Evolutionary conservation across 2,329 filamentous ascomycete genomes (phyloP).

Genomic region (Apiospora marii): DNA sequence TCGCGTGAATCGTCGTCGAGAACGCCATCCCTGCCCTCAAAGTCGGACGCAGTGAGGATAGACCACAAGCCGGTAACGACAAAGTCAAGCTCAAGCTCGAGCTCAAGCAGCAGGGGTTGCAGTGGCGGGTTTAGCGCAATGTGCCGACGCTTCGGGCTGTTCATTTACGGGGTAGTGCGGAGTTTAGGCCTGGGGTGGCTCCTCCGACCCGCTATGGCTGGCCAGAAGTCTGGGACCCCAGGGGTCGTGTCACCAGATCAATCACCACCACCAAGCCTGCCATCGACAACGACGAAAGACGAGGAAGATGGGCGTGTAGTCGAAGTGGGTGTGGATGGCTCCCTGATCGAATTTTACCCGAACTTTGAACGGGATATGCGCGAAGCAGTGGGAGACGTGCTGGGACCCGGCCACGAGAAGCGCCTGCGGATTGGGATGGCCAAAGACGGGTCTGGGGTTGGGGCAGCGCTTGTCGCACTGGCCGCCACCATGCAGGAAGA

Average conservation of each 20-base stretch:
- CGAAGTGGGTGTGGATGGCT: conserved; percentile 77
- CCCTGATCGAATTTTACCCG: conserved; percentile 76
- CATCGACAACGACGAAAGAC: background rate
- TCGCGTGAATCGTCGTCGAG: conserved; percentile 55
- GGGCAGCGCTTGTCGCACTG: conserved; percentile 72
- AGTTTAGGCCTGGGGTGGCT: conserved; percentile 17
- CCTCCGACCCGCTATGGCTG: background rate
- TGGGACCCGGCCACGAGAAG: conserved; percentile 68
- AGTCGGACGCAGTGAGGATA: background rate
- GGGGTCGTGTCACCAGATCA: too few species aligned
- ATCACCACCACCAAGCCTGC: background rate
- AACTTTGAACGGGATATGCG: conserved; percentile 72
- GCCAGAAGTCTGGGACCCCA: background rate
- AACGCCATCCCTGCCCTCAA: background rate
- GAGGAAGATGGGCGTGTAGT: conserved; percentile 48
- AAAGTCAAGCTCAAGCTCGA: background rate
- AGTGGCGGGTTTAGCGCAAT: background rate
- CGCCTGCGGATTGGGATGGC: conserved; percentile 74
- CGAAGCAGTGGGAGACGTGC: conserved; percentile 69
- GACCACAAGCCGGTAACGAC: background rate
- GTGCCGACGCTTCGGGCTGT: conserved; percentile 20
- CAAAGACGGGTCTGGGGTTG: conserved; percentile 77
- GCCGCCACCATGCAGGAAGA: conserved; percentile 13
- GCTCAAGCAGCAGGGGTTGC: background rate
- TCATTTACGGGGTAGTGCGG: conserved; percentile 10